Percentiles rank a stretch among this genome's conserved stretches.
Conservation (phyloP, 192 early-diverging fungal species). For the Radiomyces spectabilis region DNA sequence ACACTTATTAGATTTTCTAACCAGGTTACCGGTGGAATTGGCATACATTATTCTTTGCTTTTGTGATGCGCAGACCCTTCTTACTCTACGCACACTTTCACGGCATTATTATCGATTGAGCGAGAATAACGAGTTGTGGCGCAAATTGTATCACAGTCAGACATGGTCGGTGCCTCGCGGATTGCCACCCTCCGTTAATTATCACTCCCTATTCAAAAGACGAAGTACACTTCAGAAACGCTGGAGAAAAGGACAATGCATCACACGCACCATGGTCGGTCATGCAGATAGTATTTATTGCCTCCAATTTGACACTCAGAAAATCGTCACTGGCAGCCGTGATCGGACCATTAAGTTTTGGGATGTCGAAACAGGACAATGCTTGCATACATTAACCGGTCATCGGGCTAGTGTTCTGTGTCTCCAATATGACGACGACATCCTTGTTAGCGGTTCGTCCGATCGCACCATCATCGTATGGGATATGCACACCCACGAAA, state of each 20-base stretch:
- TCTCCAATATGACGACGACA: slow-evolving; percentile 75
- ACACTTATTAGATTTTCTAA: no score
- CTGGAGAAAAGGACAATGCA: slow-evolving; percentile 6
- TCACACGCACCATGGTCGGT: slow-evolving; percentile 3
- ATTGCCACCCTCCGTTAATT: neutral
- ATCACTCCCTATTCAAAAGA: slow-evolving; percentile 1
- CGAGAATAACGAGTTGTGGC: no score
- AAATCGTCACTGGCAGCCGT: slow-evolving; percentile 74
- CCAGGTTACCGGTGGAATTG: neutral
- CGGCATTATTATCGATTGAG: no score
- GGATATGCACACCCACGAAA: slow-evolving; percentile 53
- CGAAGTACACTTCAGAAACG: neutral
- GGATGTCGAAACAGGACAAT: slow-evolving; percentile 42
- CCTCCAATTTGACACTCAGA: slow-evolving; percentile 75
- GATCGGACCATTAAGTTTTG: slow-evolving; percentile 82
- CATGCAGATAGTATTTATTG: slow-evolving; percentile 90
- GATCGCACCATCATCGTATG: slow-evolving; percentile 86
- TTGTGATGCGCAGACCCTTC: no score
- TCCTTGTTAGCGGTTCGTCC: slow-evolving; percentile 81
- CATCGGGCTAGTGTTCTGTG: slow-evolving; percentile 73
- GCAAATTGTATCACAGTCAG: no score
- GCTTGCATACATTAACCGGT: slow-evolving; percentile 50
- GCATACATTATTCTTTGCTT: no score
- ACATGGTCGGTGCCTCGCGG: no score
- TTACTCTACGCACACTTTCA: no score